phyloP scores from a whole-genome alignment of 441 rosid species.

The Pelargonium myrrhifolium region DNA sequence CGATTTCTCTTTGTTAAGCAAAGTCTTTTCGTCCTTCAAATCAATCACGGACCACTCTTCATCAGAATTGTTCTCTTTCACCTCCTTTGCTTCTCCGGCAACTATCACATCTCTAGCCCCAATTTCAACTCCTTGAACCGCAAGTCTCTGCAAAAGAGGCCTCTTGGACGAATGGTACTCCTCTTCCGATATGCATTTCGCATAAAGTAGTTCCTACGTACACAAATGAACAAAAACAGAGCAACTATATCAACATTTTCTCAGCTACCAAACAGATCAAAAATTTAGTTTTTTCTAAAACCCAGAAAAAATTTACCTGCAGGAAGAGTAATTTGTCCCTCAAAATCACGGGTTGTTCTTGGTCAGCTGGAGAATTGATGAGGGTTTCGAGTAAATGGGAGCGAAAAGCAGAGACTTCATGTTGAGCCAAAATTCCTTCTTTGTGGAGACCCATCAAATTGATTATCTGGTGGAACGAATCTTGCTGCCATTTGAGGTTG shows the following conservation, averaged over 20 bases:
- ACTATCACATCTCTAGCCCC: conserved; percentile 46
- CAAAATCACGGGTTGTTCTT: conserved; percentile 43
- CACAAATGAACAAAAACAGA: not conserved
- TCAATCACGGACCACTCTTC: conserved; percentile 71
- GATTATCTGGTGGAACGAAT: conserved; percentile 65
- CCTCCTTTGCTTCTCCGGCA: conserved; percentile 22
- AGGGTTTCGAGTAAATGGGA: conserved; percentile 58
- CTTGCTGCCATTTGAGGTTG: conserved; percentile 77
- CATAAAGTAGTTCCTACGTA: conserved; percentile 60
- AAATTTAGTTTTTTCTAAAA: not conserved
- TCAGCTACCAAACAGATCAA: not conserved
- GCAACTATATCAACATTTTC: not conserved
- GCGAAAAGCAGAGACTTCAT: conserved; percentile 48
- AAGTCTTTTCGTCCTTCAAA: conserved; percentile 46
- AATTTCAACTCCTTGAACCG: conserved; percentile 65
- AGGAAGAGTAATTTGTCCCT: conserved; percentile 60
- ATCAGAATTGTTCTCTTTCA: conserved; percentile 33
- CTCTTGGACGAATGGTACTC: conserved; percentile 69
- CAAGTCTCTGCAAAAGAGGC: conserved; percentile 59
- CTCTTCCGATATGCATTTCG: conserved; percentile 57
- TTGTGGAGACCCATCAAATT: conserved; percentile 58
- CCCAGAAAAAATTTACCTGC: conserved; percentile 35
- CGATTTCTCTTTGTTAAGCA: conserved; percentile 25
- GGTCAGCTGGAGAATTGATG: conserved; percentile 41
- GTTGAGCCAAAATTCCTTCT: conserved; percentile 52